Base-by-base conservation (phyloP, 441 rosid species). In the Erodium moschatum region DNA sequence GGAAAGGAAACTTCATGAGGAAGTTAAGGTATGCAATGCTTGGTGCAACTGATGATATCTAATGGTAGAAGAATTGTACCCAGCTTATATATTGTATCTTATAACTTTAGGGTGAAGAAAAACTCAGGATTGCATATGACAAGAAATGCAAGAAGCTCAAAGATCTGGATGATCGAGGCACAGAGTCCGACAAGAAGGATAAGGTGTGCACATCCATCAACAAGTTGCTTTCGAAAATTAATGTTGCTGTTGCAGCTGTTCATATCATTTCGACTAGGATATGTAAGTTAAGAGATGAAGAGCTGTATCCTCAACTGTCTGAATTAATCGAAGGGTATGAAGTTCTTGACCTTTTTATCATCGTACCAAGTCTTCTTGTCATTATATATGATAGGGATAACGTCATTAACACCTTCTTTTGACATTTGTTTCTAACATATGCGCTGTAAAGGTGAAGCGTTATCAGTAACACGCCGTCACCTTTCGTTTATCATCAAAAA, bases 281-380 rank as follows among this genome's bases (percentile, higher is more conserved):
- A 63, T 81, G 79, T 40, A 84, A 68, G 71, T 70, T 77, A 71
- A 76, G 83, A 68, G 84, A 82, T 64, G 81, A 77, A 68, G 81
- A 84, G 72, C 74, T 84, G 73, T 73, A 52, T 19, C 52, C 69
- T 62, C 78, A 77, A 46, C 73, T 82, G 20, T 74, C 64, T 64
- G 76, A 72, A 66, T 65, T 79, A 72, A 79, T 82, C 31, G 69
- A 70, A 38, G 84, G 81, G 81, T 78, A 78, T 44, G 68, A 44
- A 10, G 1, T 4, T 58, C 15, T 19, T 58, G 12, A 20, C 5
- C 29, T 58, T 58, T 58, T 16, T 58, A 20, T 19, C 29, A 9
- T 19, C 4, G 11, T 18, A 15, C 9, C 13, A 15, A 3, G n/a
- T n/a, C n/a, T n/a, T n/a, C n/a, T n/a, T n/a, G 50, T 54, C 24